phyloP scores from a whole-genome alignment of 2,329 filamentous ascomycete species.

The Xylaria sp. region DNA sequence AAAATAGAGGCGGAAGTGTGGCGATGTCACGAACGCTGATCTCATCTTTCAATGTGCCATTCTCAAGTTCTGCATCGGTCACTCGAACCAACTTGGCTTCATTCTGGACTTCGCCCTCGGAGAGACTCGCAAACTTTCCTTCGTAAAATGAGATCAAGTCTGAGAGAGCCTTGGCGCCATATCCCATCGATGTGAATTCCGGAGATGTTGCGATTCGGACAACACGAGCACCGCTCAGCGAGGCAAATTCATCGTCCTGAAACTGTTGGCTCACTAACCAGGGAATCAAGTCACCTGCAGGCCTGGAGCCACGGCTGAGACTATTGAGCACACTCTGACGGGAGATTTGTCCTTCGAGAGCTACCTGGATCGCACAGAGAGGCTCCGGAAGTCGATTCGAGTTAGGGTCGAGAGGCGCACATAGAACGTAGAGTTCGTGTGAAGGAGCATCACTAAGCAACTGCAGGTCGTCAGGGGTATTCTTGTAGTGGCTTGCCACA shows the following conservation, averaged over 20 bases:
- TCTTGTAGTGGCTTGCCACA: conserved; percentile 96
- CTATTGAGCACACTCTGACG: conserved; percentile 90
- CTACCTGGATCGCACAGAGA: conserved; percentile 92
- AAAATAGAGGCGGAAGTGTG: conserved; percentile 92
- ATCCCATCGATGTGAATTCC: conserved; percentile 91
- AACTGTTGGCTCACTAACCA: conserved; percentile 99
- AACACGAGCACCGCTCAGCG: conserved; percentile 88
- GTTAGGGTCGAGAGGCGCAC: conserved; percentile 79
- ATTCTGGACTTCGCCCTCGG: conserved; percentile 70
- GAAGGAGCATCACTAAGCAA: conserved; percentile 98
- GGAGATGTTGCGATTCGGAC: conserved; percentile 97
- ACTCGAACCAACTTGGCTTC: conserved; percentile 78
- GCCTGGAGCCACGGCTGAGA: conserved; percentile 86
- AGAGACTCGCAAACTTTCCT: conserved; percentile 86
- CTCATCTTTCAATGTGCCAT: conserved; percentile 81
- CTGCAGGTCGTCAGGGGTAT: conserved; percentile 97
- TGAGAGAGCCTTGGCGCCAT: conserved; percentile 87
- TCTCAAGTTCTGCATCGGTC: conserved; percentile 82
- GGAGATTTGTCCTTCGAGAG: conserved; percentile 94
- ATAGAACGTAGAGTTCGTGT: conserved; percentile 94
- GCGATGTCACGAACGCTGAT: conserved; percentile 90
- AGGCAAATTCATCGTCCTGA: conserved; percentile 96
- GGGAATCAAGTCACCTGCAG: conserved; percentile 92
- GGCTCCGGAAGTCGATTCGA: conserved; percentile 87
- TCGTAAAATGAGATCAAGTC: conserved; percentile 94